Base-by-base conservation (phyloP, 495 filamentous ascomycete genomes). In the Daldinia vernicosa region DNA sequence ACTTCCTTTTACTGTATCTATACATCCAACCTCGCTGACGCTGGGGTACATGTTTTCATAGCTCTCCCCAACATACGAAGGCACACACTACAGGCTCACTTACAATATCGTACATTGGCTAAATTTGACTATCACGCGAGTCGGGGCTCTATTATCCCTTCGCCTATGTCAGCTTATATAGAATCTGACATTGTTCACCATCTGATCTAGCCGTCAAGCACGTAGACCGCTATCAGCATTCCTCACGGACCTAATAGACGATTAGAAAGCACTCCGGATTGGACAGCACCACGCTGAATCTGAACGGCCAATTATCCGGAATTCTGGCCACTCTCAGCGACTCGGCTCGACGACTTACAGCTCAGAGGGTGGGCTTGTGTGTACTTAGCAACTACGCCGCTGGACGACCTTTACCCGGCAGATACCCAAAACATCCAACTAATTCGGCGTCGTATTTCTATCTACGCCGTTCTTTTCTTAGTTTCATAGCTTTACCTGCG, bases 391-490 rank as follows among this genome's bases (percentile, higher is more conserved):
- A 56, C 67, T 74, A 68, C 67, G 67, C 68, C 65, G 68, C 72
- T 60, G 50, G 63, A 71, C 58, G 66, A 63, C 68, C 63, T 72
- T 74, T 62, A 72, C 47, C 74, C 68, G 66, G 70, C 70, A 67
- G 70, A 73, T 73, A 70, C 68, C 65, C 52, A 67, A 66, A 65
- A 61, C 60, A 56, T 15, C 35, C 63, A 56, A 56, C 62, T 70
- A 57, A 70, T 67, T 61, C 45, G 47, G 51, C 65, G 57, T 69
- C n/a, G 59, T 74, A 73, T 70, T 63, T 56, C 59, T 66, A n/a
- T 50, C 51, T 62, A 51, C 62, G 30, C 43, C 59, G 35, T 54
- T 56, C 63, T 40, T 58, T 58, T 57, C 30, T 60, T 58, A 47
- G 33, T 66, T 51, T 27, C 43, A 59, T 26, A 57, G 56, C 19